Evolutionary conservation across 1,139 yeast genomes (phyloP).

Genomic region (Candida sanyaensis): DNA sequence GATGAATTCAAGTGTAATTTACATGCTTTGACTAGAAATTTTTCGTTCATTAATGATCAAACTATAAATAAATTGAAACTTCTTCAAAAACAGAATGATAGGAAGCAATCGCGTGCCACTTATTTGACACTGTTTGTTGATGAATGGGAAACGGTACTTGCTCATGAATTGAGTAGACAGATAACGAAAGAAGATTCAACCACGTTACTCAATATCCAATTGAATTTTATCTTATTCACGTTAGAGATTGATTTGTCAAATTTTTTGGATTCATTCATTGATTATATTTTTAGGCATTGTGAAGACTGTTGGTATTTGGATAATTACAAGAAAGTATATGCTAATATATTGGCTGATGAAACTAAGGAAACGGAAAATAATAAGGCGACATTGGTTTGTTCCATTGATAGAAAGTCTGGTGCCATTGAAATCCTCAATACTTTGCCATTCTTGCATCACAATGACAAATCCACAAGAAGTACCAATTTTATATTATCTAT

Average conservation of each 20-base stretch:
- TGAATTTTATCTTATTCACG: constrained; percentile 39
- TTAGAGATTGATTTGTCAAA: constrained; percentile 29
- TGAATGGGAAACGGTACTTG: constrained; percentile 18
- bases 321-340: constrained; percentile 13
- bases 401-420: constrained; percentile 35
- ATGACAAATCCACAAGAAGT: constrained; percentile 12
- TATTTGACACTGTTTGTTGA: constrained; percentile 15
- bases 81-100: constrained; percentile 5
- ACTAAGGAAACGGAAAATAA: constrained; percentile 1
- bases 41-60: constrained; percentile 12
- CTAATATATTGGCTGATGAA: constrained; percentile 14
- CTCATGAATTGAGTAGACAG: constrained; percentile 23
- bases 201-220: constrained; percentile 32
- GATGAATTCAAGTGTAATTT: constrained; percentile 19
- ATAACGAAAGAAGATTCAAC: constrained; percentile 20
- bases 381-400: constrained; percentile 28
- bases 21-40: constrained; percentile 19
- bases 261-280: constrained; percentile 20
- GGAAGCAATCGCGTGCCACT: constrained; percentile 1
- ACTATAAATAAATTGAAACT: background rate
- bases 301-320: constrained; percentile 10
- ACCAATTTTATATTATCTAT: constrained; percentile 11
- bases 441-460: constrained; percentile 17
- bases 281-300: constrained; percentile 14
- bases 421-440: constrained; percentile 24